Base-by-base conservation (phyloP, 2,329 filamentous ascomycete species). In the Cryphonectria nitschkei region DNA sequence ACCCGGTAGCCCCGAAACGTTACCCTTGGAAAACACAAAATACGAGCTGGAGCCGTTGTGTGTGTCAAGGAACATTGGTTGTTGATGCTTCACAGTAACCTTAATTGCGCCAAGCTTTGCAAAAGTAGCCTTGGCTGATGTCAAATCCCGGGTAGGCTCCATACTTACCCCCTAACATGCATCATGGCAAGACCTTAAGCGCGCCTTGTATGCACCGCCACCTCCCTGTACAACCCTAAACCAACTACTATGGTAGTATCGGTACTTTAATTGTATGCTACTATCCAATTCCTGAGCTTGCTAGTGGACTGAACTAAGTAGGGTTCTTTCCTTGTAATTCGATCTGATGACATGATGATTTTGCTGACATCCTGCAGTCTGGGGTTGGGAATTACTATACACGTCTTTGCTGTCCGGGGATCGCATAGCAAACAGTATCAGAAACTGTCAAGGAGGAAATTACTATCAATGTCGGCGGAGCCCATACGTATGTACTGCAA, bases 1-100 rank as follows among this genome's bases (percentile, higher is more conserved):
- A n/a, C 58, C 58, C 58, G 58, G 34, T 39, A 61, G 58, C 58
- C 19, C 58, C 58, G 58, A 39, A 61, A 39, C 34, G 58, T 61
- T 61, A 61, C 58, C 58, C 39, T 16, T 61, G 11, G 22, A 16
- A 39, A 61, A 61, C 26, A 19, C 4, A 60, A 13, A 61, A 61
- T 61, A 61, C 58, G 58, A 61, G 58, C 58, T 13, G 34, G 58
- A 61, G 58, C 58, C 16, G 34, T 61, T 39, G 32, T 8, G 8
- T n/a, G n/a, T 39, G 34, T 13, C 7, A 39, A 7, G 16, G 19
- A 61, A n/a, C 58, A 2, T 14, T 61, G 58, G 11, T 5, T 6
- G 19, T 22, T 34, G 58, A 61, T 61, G 58, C 58, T 37, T 61
- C 32, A 37, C 32, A 39, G 34, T 39, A 61, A 61, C 58, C 58